phyloP scores from a whole-genome alignment of 2,329 filamentous ascomycete species.

The Byssochlamys sp. region DNA sequence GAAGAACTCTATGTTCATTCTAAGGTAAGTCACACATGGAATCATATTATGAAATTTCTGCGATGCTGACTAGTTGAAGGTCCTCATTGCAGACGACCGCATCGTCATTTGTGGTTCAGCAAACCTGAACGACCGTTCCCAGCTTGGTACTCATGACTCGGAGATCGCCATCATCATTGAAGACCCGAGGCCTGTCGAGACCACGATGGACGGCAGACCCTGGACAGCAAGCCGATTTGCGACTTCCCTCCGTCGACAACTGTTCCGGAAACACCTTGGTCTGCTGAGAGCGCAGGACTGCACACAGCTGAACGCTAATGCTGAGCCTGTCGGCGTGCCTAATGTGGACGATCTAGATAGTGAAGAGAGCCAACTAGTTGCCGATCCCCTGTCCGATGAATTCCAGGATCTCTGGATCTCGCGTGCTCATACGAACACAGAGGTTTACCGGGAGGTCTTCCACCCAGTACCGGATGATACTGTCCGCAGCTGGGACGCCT shows the following conservation, averaged over 20 bases:
- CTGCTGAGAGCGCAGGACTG: constrained; percentile 64
- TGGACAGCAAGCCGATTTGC: constrained; percentile 75
- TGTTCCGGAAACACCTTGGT: constrained; percentile 87
- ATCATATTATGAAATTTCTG: not conserved
- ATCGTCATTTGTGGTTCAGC: constrained; percentile 76
- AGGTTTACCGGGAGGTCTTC: constrained; percentile 53
- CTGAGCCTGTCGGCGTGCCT: constrained; percentile 46
- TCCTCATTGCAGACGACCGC: constrained; percentile 75
- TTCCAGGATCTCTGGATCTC: constrained; percentile 50
- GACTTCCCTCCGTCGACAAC: constrained; percentile 65
- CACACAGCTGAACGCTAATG: constrained; percentile 50
- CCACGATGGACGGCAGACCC: constrained; percentile 66
- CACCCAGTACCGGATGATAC: constrained; percentile 52
- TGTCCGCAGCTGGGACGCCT: constrained; percentile 51
- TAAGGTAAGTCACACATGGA: constrained; percentile 29
- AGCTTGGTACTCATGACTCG: constrained; percentile 79
- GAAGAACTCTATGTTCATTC: constrained; percentile 55
- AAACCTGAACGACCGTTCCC: constrained; percentile 85
- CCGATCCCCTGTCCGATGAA: constrained; percentile 49
- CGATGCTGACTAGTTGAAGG: constrained; percentile 21
- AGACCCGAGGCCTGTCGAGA: constrained; percentile 62
- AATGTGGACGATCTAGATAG: constrained; percentile 47
- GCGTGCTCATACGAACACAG: constrained; percentile 50
- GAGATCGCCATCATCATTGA: constrained; percentile 86
- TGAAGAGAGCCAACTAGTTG: constrained; percentile 42